Conservation (phyloP, 164 flowering plant species). For the Aristolochia californica region DNA sequence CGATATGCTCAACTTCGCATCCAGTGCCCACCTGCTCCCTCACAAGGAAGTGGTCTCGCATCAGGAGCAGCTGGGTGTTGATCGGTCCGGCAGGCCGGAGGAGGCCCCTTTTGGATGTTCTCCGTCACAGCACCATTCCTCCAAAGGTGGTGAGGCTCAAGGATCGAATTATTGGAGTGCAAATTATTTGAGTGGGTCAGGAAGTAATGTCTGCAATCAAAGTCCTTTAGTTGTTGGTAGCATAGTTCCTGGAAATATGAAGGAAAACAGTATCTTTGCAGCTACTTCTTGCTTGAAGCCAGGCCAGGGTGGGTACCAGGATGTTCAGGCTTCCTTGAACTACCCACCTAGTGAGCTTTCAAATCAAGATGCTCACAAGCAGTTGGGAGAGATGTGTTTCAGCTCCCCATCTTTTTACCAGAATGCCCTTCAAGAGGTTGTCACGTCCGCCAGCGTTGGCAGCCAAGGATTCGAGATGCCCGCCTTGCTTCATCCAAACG, state of each 20-base stretch:
- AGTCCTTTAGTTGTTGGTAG: constrained; percentile 16
- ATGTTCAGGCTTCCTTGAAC: constrained; percentile 19
- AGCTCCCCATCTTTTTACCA: constrained; percentile 19
- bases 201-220: constrained; percentile 15
- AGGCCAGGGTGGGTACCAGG: constrained; percentile 19
- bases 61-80: constrained; percentile 1
- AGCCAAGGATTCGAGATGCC: constrained; percentile 17
- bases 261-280: too few relatives aligned
- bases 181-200: constrained; percentile 17
- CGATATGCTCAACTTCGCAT: constrained; percentile 23
- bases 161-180: constrained; percentile 26
- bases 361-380: constrained; percentile 23
- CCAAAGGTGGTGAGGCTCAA: constrained; percentile 5
- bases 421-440: constrained; percentile 25
- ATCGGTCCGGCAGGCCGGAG: constrained; percentile 5
- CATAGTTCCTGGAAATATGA: constrained; percentile 9
- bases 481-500: constrained; percentile 11
- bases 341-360: constrained; percentile 19
- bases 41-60: constrained; percentile 11
- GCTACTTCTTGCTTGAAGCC: constrained; percentile 4
- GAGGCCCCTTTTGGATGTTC: constrained; percentile 12
- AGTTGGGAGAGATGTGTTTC: constrained; percentile 16
- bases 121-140: constrained; percentile 6
- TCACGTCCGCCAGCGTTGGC: constrained; percentile 9
- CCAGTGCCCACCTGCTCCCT: constrained; percentile 6